Conservation (phyloP, 306 rosid species). For the Leucaena leucocephala region DNA sequence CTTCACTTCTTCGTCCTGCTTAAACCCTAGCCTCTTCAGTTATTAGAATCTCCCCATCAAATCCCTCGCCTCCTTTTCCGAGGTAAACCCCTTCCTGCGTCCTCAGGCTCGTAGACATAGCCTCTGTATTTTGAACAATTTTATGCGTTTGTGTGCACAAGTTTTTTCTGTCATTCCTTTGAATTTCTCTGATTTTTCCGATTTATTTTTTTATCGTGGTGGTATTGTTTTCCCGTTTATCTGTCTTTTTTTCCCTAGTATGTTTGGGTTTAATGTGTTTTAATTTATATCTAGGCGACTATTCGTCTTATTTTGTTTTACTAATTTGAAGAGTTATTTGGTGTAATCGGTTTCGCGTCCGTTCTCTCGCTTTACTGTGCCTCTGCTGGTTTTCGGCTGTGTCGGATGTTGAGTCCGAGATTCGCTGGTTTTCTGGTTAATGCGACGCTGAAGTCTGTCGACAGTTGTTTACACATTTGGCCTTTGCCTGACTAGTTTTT, state of each 20-base stretch:
- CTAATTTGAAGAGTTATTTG: not conserved
- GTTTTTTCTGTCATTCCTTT: not conserved
- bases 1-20: not conserved
- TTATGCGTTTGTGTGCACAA: not conserved
- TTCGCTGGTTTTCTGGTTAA: not conserved
- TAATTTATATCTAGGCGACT: not conserved
- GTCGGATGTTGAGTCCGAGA: not conserved
- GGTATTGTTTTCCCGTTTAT: not conserved
- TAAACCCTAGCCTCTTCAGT: slow-evolving; percentile 73
- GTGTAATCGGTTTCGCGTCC: not conserved
- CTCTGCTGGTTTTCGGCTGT: not conserved
- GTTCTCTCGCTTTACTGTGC: not conserved
- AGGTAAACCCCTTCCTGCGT: slow-evolving; percentile 39
- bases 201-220: not conserved
- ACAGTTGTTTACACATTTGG: not conserved
- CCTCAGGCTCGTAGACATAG: not conserved
- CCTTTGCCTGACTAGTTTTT: not conserved
- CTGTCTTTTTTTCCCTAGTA: not conserved
- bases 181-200: not conserved
- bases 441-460: not conserved
- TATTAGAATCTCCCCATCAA: not conserved
- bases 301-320: not conserved
- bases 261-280: not conserved
- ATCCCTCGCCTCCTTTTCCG: not conserved
- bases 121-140: too few species aligned